Evolutionary conservation across 345 rosid genomes (phyloP).

Genomic region (Corchorus olitorius): DNA sequence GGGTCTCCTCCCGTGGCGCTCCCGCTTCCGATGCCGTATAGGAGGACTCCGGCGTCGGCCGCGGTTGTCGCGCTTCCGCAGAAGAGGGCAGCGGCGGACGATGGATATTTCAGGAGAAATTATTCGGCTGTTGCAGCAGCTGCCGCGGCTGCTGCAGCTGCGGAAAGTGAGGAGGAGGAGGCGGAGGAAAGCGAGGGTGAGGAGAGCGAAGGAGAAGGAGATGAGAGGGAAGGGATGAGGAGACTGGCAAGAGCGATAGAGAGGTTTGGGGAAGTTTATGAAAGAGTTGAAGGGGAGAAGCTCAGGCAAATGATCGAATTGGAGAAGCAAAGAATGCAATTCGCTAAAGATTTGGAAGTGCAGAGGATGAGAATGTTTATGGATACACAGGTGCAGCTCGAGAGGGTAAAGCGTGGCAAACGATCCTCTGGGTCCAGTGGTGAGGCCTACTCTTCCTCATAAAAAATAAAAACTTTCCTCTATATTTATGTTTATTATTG

Average conservation of each 20-base stretch:
- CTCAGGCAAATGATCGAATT: conserved; percentile 92
- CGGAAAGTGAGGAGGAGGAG: conserved; percentile 42
- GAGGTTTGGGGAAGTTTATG: conserved; percentile 84
- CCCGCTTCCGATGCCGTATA: conserved; percentile 38
- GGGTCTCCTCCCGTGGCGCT: conserved; percentile 60
- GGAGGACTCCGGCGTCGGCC: conserved; percentile 40
- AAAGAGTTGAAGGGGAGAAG: conserved; percentile 83
- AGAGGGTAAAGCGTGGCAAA: conserved; percentile 70
- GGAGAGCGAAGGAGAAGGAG: conserved; percentile 36
- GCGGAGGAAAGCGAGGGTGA: conserved; percentile 33
- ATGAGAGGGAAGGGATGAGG: conserved; percentile 55
- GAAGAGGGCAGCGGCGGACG: conserved; percentile 59
- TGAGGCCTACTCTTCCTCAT: conserved; percentile 28
- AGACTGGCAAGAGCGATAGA: conserved; percentile 71
- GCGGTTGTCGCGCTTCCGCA: conserved; percentile 61
- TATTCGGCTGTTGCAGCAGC: conserved; percentile 90
- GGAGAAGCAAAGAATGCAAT: conserved; percentile 98
- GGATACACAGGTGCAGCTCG: conserved; percentile 94
- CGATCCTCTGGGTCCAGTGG: conserved; percentile 51
- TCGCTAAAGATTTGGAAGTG: conserved; percentile 89
- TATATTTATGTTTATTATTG: conserved; percentile 9
- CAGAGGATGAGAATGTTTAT: conserved; percentile 95
- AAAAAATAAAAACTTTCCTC: not conserved
- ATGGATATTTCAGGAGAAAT: conserved; percentile 58
- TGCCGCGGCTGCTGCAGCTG: conserved; percentile 67